Evolutionary conservation across 2,329 filamentous ascomycete genomes (phyloP), one percentile per base, ranked within the genome.

Genomic region (Elsinoe fawcettii): DNA sequence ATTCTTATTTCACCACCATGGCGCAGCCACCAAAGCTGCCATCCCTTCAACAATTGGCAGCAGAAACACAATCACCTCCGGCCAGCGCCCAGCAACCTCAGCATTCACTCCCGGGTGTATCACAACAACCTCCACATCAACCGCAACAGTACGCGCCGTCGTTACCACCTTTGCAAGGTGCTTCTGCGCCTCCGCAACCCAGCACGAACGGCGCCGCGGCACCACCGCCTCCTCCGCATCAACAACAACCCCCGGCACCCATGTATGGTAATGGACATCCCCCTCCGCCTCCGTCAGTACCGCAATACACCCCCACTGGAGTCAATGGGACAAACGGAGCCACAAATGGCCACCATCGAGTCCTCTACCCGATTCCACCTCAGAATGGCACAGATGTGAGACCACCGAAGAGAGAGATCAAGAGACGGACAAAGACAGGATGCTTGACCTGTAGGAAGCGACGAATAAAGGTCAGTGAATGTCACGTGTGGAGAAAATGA

Each of bases 351-450:
- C 60, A 63, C 55, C 44, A 56, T 6, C 58, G 71, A 57, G 76
- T 80, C 73, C 77, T 80, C 66, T 83, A 80, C 67, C 75, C 79
- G 59, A 69, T 83, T 41, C 78, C 81, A 61, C 73, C 81, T 68
- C 69, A 75, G 34, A 64, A 64, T 77, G 67, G 75, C 61, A 18
- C 76, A 83, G 61, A 77, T 85, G 69, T 80, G 80, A 20, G 80
- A 49, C 76, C 84, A 65, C 82, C 86, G 69, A 83, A 82, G 71
- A 84, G 87, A 73, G 85, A 89, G 72, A 87, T 88, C 69, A 88
- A 88, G 74, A 78, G 85, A 63, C 78, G 86, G 67, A 88, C 86
- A 58, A 87, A 87, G 73, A 87, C 84, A 1, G 84, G 84, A n/a
- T 62, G 61, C 46, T 68, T 83, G 65, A 83, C 80, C 20, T 83